Base-by-base conservation (phyloP, 1,139 yeast species). In the Suhomyces terraborum region DNA sequence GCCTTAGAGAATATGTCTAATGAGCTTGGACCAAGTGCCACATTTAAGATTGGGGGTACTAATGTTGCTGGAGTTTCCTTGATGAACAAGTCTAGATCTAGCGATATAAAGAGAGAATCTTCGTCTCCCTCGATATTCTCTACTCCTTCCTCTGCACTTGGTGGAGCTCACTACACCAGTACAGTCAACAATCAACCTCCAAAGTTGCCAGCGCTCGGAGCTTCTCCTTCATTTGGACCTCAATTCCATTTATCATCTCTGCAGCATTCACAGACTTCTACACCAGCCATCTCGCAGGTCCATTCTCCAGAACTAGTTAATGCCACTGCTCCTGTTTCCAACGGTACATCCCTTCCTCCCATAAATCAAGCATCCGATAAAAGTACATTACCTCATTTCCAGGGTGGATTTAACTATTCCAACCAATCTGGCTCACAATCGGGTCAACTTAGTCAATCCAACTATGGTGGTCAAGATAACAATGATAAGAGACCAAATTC, bases 1-100 rank as follows among this genome's bases (percentile, higher is more conserved):
- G 84, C 84, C 2, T 68, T 82, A 54, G 87, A 82, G 52, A 79
- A 63, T 42, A 71, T 73, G 76, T 65, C 75, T 7, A 63, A 69
- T 48, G 77, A 71, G 47, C 59, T 72, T 42, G 77, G 77, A 1
- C 77, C 77, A 4, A 65, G 71, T 48, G 76, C 77, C 1, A 61
- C 73, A 6, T 71, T 71, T 49, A 67, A 68, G 40, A 38, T 38
- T 19, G 46, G 43, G 24, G 47, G 47, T n/a, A 35, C 39, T 13
- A 36, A 41, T 18, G 43, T 41, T 12, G 38, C 45, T 17, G 69
- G 68, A 4, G 58, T 62, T 4, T 67, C 73, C 8, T 59, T 71
- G 34, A 66, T 69, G 54, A 57, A 53, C 41, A 36, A 43, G 14
- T 32, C 45, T 6, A 48, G 50, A 25, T 58, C 54, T 36, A 43